phyloP scores from a whole-genome alignment of 2,329 filamentous ascomycete species.

The Colletotrichum coccodes region DNA sequence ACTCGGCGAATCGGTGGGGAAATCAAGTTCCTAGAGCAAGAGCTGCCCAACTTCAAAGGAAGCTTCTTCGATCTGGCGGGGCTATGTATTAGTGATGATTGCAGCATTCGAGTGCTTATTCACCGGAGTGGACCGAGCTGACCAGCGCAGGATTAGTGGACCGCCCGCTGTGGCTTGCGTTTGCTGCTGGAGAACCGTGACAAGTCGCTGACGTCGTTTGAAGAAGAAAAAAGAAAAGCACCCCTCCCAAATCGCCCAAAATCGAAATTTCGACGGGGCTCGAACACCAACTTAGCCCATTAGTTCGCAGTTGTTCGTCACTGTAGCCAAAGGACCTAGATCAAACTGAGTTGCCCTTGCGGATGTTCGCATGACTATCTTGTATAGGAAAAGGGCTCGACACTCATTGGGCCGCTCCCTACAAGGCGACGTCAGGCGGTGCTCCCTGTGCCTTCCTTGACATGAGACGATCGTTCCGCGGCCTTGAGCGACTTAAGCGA shows the following conservation, averaged over 20 bases:
- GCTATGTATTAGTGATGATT: constrained; percentile 24
- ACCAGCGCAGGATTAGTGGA: constrained; percentile 6
- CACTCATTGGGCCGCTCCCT: not conserved
- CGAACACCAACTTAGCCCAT: not conserved
- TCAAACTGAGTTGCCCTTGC: not conserved
- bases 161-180: constrained; percentile 6
- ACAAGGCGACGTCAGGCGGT: constrained; percentile 1
- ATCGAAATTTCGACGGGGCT: not conserved
- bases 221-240: too few relatives aligned
- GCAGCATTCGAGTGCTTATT: constrained; percentile 24
- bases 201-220: constrained; percentile 24
- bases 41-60: not conserved
- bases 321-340: not conserved
- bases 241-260: not conserved
- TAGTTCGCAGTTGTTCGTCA: not conserved
- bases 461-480: constrained; percentile 22
- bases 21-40: not conserved
- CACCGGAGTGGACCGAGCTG: constrained; percentile 22
- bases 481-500: not conserved
- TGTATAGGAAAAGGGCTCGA: not conserved
- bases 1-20: constrained; percentile 2
- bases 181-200: not conserved
- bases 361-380: constrained; percentile 15
- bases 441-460: not conserved
- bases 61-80: constrained; percentile 13